These are phyloP conservation scores for Colletotrichum spaethianum DNA, from an alignment of 2,329 filamentous ascomycete species.

Conservation along the genomic window DNA sequence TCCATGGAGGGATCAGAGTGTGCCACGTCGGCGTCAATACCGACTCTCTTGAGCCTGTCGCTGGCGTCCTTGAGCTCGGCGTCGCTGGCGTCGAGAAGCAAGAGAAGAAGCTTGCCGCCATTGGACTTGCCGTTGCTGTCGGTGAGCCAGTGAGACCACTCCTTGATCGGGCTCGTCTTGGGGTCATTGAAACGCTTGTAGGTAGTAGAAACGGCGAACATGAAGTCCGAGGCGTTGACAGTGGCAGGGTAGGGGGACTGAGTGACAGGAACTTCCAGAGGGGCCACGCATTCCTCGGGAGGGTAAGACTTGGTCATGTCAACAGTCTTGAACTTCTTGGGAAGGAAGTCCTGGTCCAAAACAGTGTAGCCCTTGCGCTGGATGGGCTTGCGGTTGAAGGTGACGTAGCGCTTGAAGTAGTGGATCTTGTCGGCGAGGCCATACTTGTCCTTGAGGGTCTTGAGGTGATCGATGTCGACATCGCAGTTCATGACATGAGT, in stretches of 20 bases:
- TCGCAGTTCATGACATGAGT: constrained; percentile 63
- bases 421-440: constrained; percentile 65
- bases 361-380: constrained; percentile 66
- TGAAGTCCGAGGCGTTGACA: constrained; percentile 69
- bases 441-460: constrained; percentile 61
- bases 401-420: constrained; percentile 70
- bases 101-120: constrained; percentile 68
- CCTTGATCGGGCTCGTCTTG: constrained; percentile 66
- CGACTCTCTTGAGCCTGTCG: constrained; percentile 60
- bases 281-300: constrained; percentile 61
- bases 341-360: constrained; percentile 63
- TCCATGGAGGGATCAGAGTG: constrained; percentile 66
- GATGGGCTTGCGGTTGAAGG: constrained; percentile 65
- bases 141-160: constrained; percentile 74
- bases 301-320: constrained; percentile 60
- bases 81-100: constrained; percentile 67
- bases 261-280: constrained; percentile 66
- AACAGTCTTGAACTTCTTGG: constrained; percentile 62
- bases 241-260: constrained; percentile 64
- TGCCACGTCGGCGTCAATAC: constrained; percentile 71
- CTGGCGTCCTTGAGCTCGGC: constrained; percentile 65
- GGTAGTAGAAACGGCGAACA: constrained; percentile 73
- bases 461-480: constrained; percentile 62
- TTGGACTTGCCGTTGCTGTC: constrained; percentile 69
- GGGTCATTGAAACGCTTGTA: constrained; percentile 68